Conservation (phyloP, 2,329 filamentous ascomycete genomes). For the Fragosphaeria purpurea region DNA sequence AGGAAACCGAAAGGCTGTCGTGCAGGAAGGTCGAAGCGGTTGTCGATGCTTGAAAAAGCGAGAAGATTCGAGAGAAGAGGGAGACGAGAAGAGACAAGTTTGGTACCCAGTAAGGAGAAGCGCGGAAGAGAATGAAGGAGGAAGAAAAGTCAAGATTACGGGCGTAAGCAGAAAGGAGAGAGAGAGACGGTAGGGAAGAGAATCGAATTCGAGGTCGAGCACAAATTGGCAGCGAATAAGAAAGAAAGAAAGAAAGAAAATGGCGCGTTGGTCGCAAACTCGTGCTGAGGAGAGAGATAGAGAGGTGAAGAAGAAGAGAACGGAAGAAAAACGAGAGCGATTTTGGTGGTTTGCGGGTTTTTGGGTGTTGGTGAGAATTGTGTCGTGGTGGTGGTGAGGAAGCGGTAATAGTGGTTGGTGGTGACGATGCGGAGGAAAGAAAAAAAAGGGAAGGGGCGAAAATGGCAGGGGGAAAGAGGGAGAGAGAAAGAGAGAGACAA, state of each 20-base stretch:
- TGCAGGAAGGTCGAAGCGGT: neutral
- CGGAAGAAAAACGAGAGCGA: neutral
- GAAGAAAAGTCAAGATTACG: slow-evolving; percentile 2
- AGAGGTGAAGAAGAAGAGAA: neutral
- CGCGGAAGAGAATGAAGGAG: neutral
- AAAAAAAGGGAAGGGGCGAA: slow-evolving; percentile 1
- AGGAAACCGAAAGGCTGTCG: neutral
- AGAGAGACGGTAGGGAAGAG: slow-evolving; percentile 2
- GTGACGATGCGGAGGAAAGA: neutral
- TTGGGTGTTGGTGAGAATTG: too few relatives aligned
- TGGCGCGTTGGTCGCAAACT: neutral
- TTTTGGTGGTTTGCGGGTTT: too few relatives aligned
- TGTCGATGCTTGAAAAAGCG: neutral
- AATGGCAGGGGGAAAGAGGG: neutral
- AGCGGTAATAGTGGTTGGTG: too few relatives aligned
- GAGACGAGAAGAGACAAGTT: neutral
- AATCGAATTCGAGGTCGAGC: neutral
- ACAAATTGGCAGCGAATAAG: neutral
- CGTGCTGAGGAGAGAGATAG: neutral
- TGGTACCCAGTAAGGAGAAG: neutral
- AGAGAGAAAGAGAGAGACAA: neutral
- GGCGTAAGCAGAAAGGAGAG: neutral
- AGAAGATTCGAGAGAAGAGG: neutral
- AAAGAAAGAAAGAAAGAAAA: neutral
- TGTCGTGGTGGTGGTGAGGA: too few relatives aligned